phyloP scores from a whole-genome alignment of 208 protist genomes.

The Crithidia bombi region DNA sequence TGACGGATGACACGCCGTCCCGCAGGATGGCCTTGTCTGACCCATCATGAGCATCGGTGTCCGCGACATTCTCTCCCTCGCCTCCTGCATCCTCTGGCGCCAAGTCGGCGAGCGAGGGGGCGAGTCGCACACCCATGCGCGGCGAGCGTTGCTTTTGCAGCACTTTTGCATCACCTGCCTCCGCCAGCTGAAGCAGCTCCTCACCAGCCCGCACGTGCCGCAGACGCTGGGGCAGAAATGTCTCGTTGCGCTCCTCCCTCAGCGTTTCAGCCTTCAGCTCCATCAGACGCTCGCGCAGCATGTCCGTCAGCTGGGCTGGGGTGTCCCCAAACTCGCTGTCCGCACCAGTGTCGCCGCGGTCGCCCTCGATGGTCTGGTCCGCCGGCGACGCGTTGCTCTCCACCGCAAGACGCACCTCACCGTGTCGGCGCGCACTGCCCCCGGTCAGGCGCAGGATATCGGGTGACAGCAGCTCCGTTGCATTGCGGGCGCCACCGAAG shows the following conservation, averaged over 20 bases:
- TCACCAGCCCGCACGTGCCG: slow-evolving; percentile 42
- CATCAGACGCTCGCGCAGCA: slow-evolving; percentile 88
- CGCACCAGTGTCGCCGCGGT: slow-evolving; percentile 29
- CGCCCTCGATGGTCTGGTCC: slow-evolving; percentile 76
- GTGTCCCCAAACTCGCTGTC: slow-evolving; percentile 73
- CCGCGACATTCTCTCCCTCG: not conserved
- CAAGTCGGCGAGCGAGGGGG: slow-evolving; percentile 55
- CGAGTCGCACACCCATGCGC: not conserved
- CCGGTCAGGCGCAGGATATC: slow-evolving; percentile 81
- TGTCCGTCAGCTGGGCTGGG: slow-evolving; percentile 86
- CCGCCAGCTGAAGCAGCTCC: slow-evolving; percentile 31
- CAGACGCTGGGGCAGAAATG: slow-evolving; percentile 71
- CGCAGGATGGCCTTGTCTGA: slow-evolving; percentile 23
- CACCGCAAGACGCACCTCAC: slow-evolving; percentile 37
- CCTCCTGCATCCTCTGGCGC: slow-evolving; percentile 1
- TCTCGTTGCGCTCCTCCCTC: slow-evolving; percentile 77
- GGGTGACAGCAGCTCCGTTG: slow-evolving; percentile 50
- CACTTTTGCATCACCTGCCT: not conserved
- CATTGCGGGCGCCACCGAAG: slow-evolving; percentile 13
- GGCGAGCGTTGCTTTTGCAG: not conserved
- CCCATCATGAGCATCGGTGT: not conserved
- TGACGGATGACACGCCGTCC: slow-evolving; percentile 28
- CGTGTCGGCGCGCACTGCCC: slow-evolving; percentile 56
- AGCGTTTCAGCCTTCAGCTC: slow-evolving; percentile 84
- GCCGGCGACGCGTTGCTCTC: slow-evolving; percentile 75